Base-by-base conservation (phyloP, 75 land plant species). In the Pinus taeda region DNA sequence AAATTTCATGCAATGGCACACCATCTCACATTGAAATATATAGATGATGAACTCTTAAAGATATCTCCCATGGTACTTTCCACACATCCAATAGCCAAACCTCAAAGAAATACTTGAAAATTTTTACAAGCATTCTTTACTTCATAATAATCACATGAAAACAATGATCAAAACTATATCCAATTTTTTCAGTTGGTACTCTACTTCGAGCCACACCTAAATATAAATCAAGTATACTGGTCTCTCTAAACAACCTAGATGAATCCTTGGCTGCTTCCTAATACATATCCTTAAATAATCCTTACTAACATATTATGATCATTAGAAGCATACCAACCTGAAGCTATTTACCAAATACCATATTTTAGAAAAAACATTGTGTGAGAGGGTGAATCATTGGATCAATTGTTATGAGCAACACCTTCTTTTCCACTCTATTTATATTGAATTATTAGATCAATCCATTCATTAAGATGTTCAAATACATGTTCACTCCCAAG, bases 61-160 rank as follows among this genome's bases (percentile, higher is more conserved):
- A 88, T 70, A 26, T 81, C 92, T 36, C 98, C 96, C 12, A 85
- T 83, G 17, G 96, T 95, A 77, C 84, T 88, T 63, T 91, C 94
- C 80, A 91, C 86, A 70, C 97, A 95, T 42, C 94, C 94, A 11
- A 92, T 75, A 13, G 88, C 92, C 29, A 95, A 77, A 33, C 97
- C 90, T 13, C 75, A 77, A 21, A 93, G 90, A 33, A 93, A 77
- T 26, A 65, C 77, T 26, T 26, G 26, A 26, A 26, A 26, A 26
- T 26, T 81, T 71, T 86, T 84, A 75, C 85, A 80, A 72, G 88
- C 87, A 65, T 91, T 36, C 60, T 93, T 90, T 20, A 80, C 33
- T 77, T 93, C 96, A 26, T 26, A 26, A 65, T 87, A 84, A 55
- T 78, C 80, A 77, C 98, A 95, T 22, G 59, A 61, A 33, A 79